Evolutionary conservation across 257 asterid species (phyloP), one percentile per base, ranked within the genome.

Genomic region (Dorcoceras hygrometricum): DNA sequence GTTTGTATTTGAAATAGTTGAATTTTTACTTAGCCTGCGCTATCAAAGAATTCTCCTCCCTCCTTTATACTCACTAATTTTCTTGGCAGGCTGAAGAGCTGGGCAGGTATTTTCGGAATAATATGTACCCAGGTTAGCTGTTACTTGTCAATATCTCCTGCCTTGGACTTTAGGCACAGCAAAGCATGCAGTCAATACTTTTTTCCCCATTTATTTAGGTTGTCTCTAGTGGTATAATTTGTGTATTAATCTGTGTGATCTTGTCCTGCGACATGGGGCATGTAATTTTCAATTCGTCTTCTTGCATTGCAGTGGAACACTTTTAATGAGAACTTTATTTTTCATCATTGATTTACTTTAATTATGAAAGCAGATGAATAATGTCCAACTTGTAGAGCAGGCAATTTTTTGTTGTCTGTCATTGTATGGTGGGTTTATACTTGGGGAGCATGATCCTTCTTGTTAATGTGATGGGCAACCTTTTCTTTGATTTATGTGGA

Each of bases 81-180:
- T 65, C 61, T 66, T 80, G 75, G 77, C 87, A 94, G 96, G 99
- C 97, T 79, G 99, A 94, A 85, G 99, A 94, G 71, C 84, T 94
- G 50, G 97, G 97, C 51, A 82, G 97, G 76, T 90, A 90, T 79
- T 94, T 90, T 22, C 87, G 97, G 76, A 86, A 94, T 79, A 87
- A 94, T 71, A 83, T 90, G 86, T 94, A 94, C 86, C 99, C 97
- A 86, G 97, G 99, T 90, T 76, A 65, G 77, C 59, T 10, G 18
- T 72, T 59, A 8, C 19, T 65, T 16, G 43, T 56, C 59, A 7
- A 9, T 57, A 57, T 67, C 9, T 59, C 25, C 32, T 27, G 34
- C 60, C 65, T 14, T 73, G 67, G 34, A 48, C 51, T 71, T 60
- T 5, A 14, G 6, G 26, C 69, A 53, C 36, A 67, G 65, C 65